These are phyloP conservation scores for Lojkania enalia DNA, from an alignment of 2,329 filamentous ascomycete genomes.

Conservation along the genomic window DNA sequence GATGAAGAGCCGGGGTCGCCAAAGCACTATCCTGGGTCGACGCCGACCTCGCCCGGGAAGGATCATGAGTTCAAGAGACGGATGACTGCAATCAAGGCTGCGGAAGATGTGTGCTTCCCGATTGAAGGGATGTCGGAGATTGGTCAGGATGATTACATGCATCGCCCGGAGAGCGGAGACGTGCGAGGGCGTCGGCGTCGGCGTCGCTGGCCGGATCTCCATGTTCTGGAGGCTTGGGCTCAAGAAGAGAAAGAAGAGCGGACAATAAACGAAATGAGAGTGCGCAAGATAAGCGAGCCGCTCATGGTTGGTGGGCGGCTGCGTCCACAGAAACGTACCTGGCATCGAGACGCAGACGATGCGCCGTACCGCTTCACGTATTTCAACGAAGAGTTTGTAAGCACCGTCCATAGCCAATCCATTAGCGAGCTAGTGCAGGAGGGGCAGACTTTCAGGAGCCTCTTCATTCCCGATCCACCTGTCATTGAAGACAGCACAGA, in stretches of 20 bases:
- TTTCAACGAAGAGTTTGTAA: constrained; percentile 96
- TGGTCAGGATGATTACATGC: constrained; percentile 71
- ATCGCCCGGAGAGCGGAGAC: constrained; percentile 51
- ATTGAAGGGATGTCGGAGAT: constrained; percentile 77
- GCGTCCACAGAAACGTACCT: constrained; percentile 74
- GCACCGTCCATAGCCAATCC: constrained; percentile 92
- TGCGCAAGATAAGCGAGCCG: constrained; percentile 92
- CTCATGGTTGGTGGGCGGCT: constrained; percentile 88
- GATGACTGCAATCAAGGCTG: constrained; percentile 59
- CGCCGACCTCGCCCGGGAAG: constrained; percentile 27
- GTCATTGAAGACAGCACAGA: constrained; percentile 65
- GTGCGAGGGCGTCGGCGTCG: constrained; percentile 50
- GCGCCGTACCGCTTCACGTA: constrained; percentile 95
- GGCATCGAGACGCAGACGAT: constrained; percentile 88
- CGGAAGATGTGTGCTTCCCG: constrained; percentile 93
- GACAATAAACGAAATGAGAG: constrained; percentile 68
- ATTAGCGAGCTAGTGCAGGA: constrained; percentile 91
- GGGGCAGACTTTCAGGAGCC: constrained; percentile 78
- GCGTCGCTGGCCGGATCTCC: constrained; percentile 82
- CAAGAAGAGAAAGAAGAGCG: constrained; percentile 85
- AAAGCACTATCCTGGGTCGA: constrained; percentile 56
- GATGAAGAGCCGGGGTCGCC: constrained; percentile 39
- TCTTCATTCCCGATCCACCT: constrained; percentile 85
- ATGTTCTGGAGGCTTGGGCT: constrained; percentile 85
- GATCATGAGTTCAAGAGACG: constrained; percentile 35